phyloP scores from a whole-genome alignment of 169 alveolate species.

The Cryptosporidium viatorum region DNA sequence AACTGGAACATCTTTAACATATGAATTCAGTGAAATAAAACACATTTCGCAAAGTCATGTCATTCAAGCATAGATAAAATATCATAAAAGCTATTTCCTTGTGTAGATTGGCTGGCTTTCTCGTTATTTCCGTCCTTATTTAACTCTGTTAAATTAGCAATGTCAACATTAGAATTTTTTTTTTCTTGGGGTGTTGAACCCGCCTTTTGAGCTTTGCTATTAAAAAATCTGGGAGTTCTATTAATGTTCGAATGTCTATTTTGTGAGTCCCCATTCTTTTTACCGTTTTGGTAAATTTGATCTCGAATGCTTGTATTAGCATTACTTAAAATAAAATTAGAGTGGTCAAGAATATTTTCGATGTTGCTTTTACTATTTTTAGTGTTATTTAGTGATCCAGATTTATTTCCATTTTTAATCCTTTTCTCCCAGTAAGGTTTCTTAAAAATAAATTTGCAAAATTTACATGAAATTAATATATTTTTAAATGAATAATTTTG shows the following conservation, averaged over 20 bases:
- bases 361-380: background rate
- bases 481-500: slow-evolving; percentile 5
- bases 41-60: background rate
- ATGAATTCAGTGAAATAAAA: background rate
- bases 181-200: background rate
- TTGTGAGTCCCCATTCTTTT: background rate
- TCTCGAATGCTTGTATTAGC: background rate
- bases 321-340: background rate
- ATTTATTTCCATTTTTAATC: background rate
- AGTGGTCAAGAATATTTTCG: slow-evolving; percentile 2
- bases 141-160: background rate
- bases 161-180: background rate
- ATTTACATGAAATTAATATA: slow-evolving; percentile 9
- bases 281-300: background rate
- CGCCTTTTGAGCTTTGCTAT: background rate
- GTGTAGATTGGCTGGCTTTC: background rate
- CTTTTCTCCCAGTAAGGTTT: slow-evolving; percentile 6
- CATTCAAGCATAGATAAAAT: slow-evolving; percentile 46
- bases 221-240: background rate
- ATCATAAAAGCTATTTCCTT: slow-evolving; percentile 58
- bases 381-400: background rate
- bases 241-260: background rate
- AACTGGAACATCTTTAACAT: slow-evolving; percentile 30
- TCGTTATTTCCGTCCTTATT: background rate
- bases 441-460: slow-evolving; percentile 4